Base-by-base conservation (phyloP, 1,139 yeast species). In the Entelexis sorbosivorans region DNA sequence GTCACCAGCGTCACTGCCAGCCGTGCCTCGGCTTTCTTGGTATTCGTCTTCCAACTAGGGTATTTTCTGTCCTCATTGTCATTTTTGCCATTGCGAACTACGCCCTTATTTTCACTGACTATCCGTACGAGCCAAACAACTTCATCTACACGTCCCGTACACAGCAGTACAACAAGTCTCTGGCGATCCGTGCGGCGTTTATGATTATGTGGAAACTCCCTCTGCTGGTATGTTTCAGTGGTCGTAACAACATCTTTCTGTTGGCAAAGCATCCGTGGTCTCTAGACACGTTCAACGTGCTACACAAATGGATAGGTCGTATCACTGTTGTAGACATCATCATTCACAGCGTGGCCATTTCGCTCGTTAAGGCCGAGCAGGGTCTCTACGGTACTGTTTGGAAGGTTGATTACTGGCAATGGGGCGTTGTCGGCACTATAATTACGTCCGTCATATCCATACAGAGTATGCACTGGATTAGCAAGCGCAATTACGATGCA, bases 241-340 rank as follows among this genome's bases (percentile, higher is more conserved):
- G 85, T 3, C 68, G 87, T 58, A 79, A 74, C 64, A 81, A 81
- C 61, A 78, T 74, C 34, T 64, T 80, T 48, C 62, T 80, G 38
- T 73, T 76, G 51, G 68, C 72, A 66, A 48, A 77, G 5, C 79
- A 86, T 0, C 77, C 83, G 17, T 73, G 82, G 77, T 74, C 79
- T 31, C 76, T 74, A 58, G 72, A 82, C 24, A 73, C 81, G 1
- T 79, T 77, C 59, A 77, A 77, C 44, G 67, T 76, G 36, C 73
- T 73, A 56, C 87, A 81, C 63, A 67, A 78, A 54, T 79, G 83
- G 83, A 60, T 76, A 1, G 76, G 82, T 0, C 66, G 85, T 51
- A 62, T 75, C 5, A 62, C 74, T 2, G 65, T 78, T 48, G 51
- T 69, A 1, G 81, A 79, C 58, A 67, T 74, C 0, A 31, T 67